These are phyloP conservation scores for Fraxinus ornus DNA, from an alignment of 305 asterid genomes.

Conservation along the genomic window DNA sequence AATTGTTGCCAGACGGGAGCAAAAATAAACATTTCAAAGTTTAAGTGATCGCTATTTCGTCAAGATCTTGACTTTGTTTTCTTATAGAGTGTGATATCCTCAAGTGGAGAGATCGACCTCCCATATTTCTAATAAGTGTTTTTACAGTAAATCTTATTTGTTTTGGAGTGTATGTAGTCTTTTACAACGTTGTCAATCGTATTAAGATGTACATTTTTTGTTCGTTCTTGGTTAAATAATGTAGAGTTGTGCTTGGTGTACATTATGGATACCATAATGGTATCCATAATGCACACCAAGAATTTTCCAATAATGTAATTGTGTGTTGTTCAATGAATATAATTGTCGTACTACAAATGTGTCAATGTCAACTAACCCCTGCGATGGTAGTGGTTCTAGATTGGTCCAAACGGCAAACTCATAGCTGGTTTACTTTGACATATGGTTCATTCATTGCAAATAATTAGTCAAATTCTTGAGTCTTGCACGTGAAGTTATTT, in stretches of 20 bases:
- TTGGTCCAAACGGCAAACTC: neutral
- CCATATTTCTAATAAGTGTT: no score
- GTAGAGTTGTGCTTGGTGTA: no score
- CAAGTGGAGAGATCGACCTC: neutral
- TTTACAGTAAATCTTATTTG: neutral
- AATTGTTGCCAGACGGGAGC: no score
- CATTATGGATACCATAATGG: no score
- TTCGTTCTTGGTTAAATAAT: neutral
- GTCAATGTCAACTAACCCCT: neutral
- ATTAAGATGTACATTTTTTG: neutral
- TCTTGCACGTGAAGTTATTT: neutral
- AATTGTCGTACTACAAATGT: no score
- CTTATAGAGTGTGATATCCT: no score
- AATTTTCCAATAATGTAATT: no score
- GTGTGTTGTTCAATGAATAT: neutral
- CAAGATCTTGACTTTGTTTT: no score
- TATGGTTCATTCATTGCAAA: neutral
- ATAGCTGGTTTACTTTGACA: neutral
- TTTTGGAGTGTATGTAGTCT: neutral
- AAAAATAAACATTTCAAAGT: no score
- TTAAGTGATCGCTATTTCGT: neutral
- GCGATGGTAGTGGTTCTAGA: neutral
- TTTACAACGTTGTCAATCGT: neutral
- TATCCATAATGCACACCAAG: no score
- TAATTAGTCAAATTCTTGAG: neutral